A percentile compares a stretch with the other conserved stretches of the same genome.
phyloP scores from a whole-genome alignment of 2,329 filamentous ascomycete species.

The Pseudogymnoascus sp. region DNA sequence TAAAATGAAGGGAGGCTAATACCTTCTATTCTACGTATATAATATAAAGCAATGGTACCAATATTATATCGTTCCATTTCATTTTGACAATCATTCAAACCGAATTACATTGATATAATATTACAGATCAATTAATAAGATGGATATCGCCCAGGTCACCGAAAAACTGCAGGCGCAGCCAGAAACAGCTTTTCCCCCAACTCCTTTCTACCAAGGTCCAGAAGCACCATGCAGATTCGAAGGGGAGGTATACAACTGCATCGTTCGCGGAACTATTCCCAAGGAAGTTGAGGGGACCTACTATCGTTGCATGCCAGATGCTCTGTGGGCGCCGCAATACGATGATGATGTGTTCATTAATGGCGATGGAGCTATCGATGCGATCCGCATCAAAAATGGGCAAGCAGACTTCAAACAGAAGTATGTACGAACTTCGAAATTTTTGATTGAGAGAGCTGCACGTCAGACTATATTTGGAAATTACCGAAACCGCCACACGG shows the following conservation, averaged over 20 bases:
- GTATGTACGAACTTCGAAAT: slow-evolving; percentile 35
- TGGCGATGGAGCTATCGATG: slow-evolving; percentile 32
- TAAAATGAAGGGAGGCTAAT: no score
- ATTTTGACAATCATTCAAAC: no score
- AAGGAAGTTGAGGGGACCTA: slow-evolving; percentile 36
- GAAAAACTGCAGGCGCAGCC: slow-evolving; percentile 17
- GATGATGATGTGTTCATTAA: slow-evolving; percentile 38
- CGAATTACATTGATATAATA: no score
- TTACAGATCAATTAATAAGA: no score
- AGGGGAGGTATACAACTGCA: slow-evolving; percentile 30
- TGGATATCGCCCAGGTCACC: slow-evolving; percentile 6
- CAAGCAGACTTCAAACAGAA: slow-evolving; percentile 36
- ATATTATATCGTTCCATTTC: no score
- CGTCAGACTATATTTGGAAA: slow-evolving; percentile 38
- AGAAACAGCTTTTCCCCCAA: slow-evolving; percentile 16
- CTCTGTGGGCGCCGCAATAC: slow-evolving; percentile 44
- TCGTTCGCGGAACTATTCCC: slow-evolving; percentile 32
- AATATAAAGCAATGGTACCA: no score
- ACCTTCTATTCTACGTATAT: no score
- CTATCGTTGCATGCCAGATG: slow-evolving; percentile 36
- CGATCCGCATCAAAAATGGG: slow-evolving; percentile 32
- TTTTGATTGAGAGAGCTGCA: slow-evolving; percentile 24
- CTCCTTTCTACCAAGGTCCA: slow-evolving; percentile 31
- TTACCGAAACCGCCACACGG: slow-evolving; percentile 49
- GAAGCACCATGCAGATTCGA: slow-evolving; percentile 32